These are phyloP conservation scores for Xylariaceae sp. DNA, from an alignment of 2,329 filamentous ascomycete genomes.

Conservation along the genomic window DNA sequence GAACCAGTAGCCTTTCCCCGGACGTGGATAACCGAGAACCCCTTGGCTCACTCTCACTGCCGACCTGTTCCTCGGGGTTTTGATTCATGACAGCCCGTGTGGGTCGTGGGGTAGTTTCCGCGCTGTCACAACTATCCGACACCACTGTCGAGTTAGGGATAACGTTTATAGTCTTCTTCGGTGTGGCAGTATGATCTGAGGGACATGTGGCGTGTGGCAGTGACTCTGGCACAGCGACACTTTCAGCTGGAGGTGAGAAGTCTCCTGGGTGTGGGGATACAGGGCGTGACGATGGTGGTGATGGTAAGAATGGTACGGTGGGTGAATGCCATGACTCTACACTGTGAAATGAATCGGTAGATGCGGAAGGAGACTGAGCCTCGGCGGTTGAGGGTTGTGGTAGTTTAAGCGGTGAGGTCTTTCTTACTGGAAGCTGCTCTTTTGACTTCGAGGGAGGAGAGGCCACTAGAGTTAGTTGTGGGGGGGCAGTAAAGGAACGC, in stretches of 20 bases:
- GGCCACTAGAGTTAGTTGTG: conserved; percentile 51
- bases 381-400: conserved; percentile 37
- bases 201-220: conserved; percentile 40
- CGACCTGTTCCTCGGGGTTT: not conserved
- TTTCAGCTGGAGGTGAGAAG: conserved; percentile 50
- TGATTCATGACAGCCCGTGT: not conserved
- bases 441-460: conserved; percentile 48
- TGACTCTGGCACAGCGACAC: conserved; percentile 46
- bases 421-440: conserved; percentile 24
- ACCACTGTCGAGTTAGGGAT: conserved; percentile 40
- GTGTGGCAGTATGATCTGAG: conserved; percentile 46
- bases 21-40: conserved; percentile 38
- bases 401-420: conserved; percentile 30
- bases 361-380: conserved; percentile 53
- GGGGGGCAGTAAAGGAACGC: conserved; percentile 48
- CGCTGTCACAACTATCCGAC: conserved; percentile 37
- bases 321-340: conserved; percentile 60
- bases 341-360: conserved; percentile 62
- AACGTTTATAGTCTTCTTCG: conserved; percentile 35
- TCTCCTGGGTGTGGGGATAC: conserved; percentile 43
- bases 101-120: conserved; percentile 32
- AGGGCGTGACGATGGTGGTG: conserved; percentile 51
- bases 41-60: not conserved
- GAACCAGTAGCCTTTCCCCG: conserved; percentile 50
- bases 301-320: conserved; percentile 51